A percentile compares a stretch with the other conserved stretches of the same genome.
phyloP scores from a whole-genome alignment of 495 filamentous ascomycete genomes.

The Xylona heveae region DNA sequence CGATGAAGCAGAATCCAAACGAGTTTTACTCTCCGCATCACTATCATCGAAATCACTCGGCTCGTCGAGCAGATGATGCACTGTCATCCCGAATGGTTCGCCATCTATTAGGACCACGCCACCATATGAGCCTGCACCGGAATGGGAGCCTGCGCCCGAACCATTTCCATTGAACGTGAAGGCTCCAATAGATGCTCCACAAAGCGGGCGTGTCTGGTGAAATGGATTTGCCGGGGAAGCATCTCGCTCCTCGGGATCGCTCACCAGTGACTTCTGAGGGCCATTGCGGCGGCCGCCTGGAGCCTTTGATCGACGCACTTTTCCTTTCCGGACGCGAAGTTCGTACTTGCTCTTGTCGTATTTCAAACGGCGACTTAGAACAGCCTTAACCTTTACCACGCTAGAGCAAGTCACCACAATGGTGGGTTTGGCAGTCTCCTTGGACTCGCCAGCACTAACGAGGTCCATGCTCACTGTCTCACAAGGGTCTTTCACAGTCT shows the following conservation, averaged over 20 bases:
- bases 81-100: constrained; percentile 73
- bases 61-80: constrained; percentile 86
- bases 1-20: neutral
- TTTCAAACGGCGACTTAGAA: constrained; percentile 15
- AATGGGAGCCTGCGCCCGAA: no score
- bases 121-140: constrained; percentile 78
- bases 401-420: constrained; percentile 24
- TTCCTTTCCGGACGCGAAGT: constrained; percentile 21
- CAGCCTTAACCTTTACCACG: constrained; percentile 15
- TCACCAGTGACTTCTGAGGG: constrained; percentile 8
- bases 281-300: constrained; percentile 1
- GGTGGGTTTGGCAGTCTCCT: constrained; percentile 18
- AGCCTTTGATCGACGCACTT: constrained; percentile 16
- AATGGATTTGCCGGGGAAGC: constrained; percentile 25
- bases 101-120: constrained; percentile 71
- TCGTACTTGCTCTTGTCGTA: constrained; percentile 18
- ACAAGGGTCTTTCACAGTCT: constrained; percentile 15
- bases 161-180: constrained; percentile 59
- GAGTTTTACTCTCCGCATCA: no score
- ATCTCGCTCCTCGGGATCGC: constrained; percentile 6
- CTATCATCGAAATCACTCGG: constrained; percentile 39
- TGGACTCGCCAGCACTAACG: constrained; percentile 19
- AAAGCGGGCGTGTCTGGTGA: constrained; percentile 56
- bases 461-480: constrained; percentile 22
- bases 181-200: constrained; percentile 83